Evolutionary conservation across 1,284 basidiomycete species (phyloP), one percentile per base, ranked within the genome.

Genomic region (Cutaneotrichosporon spelunceum): DNA sequence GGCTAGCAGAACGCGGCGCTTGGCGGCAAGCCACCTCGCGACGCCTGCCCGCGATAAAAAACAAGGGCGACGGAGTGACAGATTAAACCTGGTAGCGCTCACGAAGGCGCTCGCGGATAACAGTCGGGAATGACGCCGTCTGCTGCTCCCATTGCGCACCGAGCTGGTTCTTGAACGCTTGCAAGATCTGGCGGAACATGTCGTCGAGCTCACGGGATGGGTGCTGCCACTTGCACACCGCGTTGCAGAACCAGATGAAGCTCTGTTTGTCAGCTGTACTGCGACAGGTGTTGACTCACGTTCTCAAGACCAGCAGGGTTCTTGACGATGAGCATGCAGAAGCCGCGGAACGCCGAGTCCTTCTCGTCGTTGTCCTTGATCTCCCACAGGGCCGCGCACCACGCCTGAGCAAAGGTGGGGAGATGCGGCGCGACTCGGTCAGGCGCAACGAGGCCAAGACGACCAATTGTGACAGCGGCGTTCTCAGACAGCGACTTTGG

Each of bases 321-420:
- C 55, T 87, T 86, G 78, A 94, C 90, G 67, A 99, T 93, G 64
- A 98, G 88, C 59, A 92, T 92, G 80, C 96, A 99, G 71, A 99
- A 85, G 2, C 96, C 96, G 62, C 93, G 84, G 85, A 99, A 99
- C 6, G 96, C 96, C n/a, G 93, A 96, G 75, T 98, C 96, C 81
- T 99, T 99, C 82, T 99, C 96, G 70, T 99, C 95, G 74, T 99
- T 99, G 76, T 99, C 96, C 70, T 96, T 90, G 78, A 99, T 99
- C 78, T 99, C 96, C 80, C 94, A 94, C 61, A 99, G 81, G 9
- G 95, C 93, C 70, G 93, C 90, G 79, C 95, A 98, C 96, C 96
- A 99, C 11, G 89, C 87, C 77, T 93, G 90, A 10, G 93, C 92
- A 78, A 96, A 99, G 67, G 91, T 88, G 7, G 87, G 85, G 48